Base-by-base conservation (phyloP, 2,329 filamentous ascomycete genomes). In the Ophiocordyceps australis region DNA sequence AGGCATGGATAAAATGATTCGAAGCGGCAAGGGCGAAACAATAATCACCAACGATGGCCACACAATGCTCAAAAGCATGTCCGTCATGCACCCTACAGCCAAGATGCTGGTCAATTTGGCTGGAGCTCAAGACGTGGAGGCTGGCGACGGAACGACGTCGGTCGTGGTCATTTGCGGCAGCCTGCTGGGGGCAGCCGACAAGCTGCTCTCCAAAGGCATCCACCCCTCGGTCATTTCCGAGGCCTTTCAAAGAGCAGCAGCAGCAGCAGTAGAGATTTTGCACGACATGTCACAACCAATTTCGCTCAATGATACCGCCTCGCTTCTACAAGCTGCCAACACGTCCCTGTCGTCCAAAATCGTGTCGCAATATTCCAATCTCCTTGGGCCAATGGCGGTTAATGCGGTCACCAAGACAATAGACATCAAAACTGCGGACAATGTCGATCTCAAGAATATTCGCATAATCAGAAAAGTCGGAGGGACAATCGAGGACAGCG, bases 1-100 rank as follows among this genome's bases (percentile, higher is more conserved):
- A 54, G 89, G 89, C 48, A 94, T 94, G 85, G 85, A 94, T 62
- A 94, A 94, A 65, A 94, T 94, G 85, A 95, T 98, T 43, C 79
- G 91, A 63, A 91, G 78, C 32, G 80, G 83, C 50, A 93, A 82
- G 59, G 89, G 86, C 57, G 81, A 92, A 55, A 94, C 85, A 30
- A 89, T 95, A 52, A 98, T 98, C 59, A 98, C 89, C 46, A 98
- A 98, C 63, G 89, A 98, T 57, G 89, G 89, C 52, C 92, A 91
- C 61, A 98, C 89, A 30, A 98, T 98, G 86, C 61, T 98, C 47
- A 92, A 80, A 60, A 86, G 86, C 62, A 95, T 98, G 89, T 79
- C 81, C 37, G 89, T 98, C 38, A 83, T 98, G 77, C 89, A 98
- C 50, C 89, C 89, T n/a, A 92, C 91, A 25, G 89, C 89, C 26